phyloP scores from a whole-genome alignment of 768 basidiomycete genomes.

The Leccinum uliginosum region DNA sequence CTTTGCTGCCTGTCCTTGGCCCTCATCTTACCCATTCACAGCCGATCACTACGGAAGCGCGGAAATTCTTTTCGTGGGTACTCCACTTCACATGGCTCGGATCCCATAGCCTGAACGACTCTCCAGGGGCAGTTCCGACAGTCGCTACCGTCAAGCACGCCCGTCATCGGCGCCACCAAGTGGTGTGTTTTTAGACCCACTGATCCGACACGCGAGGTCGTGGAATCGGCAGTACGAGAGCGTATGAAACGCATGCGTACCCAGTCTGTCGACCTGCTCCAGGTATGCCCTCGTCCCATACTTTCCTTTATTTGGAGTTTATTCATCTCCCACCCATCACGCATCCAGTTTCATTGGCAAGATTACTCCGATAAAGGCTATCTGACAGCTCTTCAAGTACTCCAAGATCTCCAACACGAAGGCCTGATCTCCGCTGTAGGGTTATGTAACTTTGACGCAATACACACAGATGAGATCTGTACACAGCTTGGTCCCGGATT shows the following conservation, averaged over 20 bases:
- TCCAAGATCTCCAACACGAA: slow-evolving; percentile 56
- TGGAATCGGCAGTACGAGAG: slow-evolving; percentile 63
- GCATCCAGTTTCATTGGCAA: slow-evolving; percentile 72
- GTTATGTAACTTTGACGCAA: slow-evolving; percentile 77
- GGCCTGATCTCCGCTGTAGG: slow-evolving; percentile 64
- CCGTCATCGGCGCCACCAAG: slow-evolving; percentile 73
- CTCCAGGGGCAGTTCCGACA: slow-evolving; percentile 66
- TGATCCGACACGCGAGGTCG: slow-evolving; percentile 47
- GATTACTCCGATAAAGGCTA: slow-evolving; percentile 53
- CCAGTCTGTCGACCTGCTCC: slow-evolving; percentile 61
- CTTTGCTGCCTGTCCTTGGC: not conserved
- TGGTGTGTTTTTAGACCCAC: slow-evolving; percentile 74
- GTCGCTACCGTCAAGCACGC: slow-evolving; percentile 36
- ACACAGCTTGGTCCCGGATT: slow-evolving; percentile 63
- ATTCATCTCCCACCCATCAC: not conserved
- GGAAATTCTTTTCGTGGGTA: slow-evolving; percentile 72
- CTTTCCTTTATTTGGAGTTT: not conserved
- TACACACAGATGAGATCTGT: slow-evolving; percentile 76
- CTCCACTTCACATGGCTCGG: not conserved
- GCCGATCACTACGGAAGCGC: slow-evolving; percentile 88
- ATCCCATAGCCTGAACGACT: not conserved
- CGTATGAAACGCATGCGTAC: slow-evolving; percentile 66
- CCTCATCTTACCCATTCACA: slow-evolving; percentile 26
- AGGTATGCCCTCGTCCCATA: slow-evolving; percentile 39
- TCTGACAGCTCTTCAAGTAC: slow-evolving; percentile 43